Evolutionary conservation across 75 land plant genomes (phyloP).

Genomic region (Adiantum capillusveneris): DNA sequence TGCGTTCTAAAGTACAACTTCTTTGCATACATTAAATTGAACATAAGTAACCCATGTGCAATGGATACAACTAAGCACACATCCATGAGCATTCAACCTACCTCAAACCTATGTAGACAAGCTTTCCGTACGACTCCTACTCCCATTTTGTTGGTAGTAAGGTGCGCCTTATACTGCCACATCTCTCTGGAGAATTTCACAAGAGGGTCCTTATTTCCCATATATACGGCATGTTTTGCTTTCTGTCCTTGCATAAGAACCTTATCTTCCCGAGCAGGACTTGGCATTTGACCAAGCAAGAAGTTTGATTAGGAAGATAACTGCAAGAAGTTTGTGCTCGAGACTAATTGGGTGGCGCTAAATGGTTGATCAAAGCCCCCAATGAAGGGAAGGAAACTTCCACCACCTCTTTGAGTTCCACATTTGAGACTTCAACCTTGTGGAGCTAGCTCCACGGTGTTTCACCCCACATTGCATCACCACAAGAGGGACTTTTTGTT

Average conservation of each 20-base stretch:
- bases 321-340: neutral
- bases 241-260: conserved; percentile 7
- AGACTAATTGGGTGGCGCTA: neutral
- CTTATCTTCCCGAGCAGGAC: neutral
- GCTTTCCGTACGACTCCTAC: conserved; percentile 85
- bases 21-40: no score
- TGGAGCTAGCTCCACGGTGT: conserved; percentile 73
- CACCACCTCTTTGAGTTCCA: neutral
- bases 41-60: no score
- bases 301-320: neutral
- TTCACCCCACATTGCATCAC: conserved; percentile 82
- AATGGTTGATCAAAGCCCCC: neutral
- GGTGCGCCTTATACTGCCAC: conserved; percentile 9
- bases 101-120: conserved; percentile 89
- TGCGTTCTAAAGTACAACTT: no score
- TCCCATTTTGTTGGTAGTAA: conserved; percentile 56
- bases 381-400: neutral
- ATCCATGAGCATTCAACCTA: no score
- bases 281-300: neutral
- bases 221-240: conserved; percentile 41
- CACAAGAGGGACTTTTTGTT: conserved; percentile 54
- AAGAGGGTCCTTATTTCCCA: conserved; percentile 37
- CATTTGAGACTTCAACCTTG: conserved; percentile 31
- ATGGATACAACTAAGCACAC: no score
- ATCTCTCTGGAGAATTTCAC: conserved; percentile 9